phyloP scores from a whole-genome alignment of 1,284 basidiomycete genomes.

The Ganoderma boninense region DNA sequence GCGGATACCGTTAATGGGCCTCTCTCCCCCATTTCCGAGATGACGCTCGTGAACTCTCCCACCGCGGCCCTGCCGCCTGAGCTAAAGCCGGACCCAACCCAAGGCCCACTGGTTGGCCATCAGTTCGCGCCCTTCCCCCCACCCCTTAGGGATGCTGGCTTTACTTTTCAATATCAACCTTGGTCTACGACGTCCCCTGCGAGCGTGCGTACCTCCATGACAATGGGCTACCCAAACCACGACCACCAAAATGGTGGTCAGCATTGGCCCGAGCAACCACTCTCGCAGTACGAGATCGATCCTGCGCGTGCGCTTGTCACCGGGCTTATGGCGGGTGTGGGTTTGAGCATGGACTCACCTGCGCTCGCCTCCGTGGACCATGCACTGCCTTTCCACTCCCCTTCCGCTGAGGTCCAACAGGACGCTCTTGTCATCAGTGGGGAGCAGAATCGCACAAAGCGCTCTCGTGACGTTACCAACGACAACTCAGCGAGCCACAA shows the following conservation, averaged over 20 bases:
- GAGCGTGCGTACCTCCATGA: neutral
- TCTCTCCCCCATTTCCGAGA: neutral
- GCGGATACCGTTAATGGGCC: neutral
- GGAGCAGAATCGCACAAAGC: neutral
- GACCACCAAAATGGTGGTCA: neutral
- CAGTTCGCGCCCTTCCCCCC: neutral
- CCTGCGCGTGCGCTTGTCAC: slow-evolving; percentile 7
- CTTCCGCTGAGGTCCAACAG: neutral
- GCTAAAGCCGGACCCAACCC: neutral
- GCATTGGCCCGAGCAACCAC: neutral
- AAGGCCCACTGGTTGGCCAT: neutral
- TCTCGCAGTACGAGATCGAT: slow-evolving; percentile 9
- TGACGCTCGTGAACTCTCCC: slow-evolving; percentile 1
- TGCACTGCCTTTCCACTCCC: neutral
- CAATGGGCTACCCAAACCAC: neutral
- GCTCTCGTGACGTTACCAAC: neutral
- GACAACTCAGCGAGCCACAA: neutral
- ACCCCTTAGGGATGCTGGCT: neutral
- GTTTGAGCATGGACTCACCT: neutral
- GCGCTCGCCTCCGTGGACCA: slow-evolving; percentile 9
- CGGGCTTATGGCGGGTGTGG: slow-evolving; percentile 1
- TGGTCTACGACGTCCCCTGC: neutral
- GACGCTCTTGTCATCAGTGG: neutral
- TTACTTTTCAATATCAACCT: neutral
- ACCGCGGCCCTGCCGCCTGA: neutral